Percentiles rank a stretch among this genome's conserved stretches.
These are phyloP conservation scores for Verticillium nonalfalfae DNA, from an alignment of 2,329 filamentous ascomycete genomes.

Conservation along the genomic window DNA sequence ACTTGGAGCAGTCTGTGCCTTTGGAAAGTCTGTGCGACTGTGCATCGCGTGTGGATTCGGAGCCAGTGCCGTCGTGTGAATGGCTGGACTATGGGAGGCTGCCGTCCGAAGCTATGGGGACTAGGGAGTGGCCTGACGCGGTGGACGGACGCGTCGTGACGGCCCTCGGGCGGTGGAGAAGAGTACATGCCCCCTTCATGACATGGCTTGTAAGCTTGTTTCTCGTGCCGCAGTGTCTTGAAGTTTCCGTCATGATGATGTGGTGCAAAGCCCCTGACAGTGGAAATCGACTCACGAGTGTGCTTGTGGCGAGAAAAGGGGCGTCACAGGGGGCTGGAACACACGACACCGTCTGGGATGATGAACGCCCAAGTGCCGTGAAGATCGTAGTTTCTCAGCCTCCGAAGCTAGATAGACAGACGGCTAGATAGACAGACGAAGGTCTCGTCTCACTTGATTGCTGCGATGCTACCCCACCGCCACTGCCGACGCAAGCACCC, in stretches of 20 bases:
- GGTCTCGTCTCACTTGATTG: not conserved
- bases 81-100: not conserved
- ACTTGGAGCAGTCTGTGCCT: not conserved
- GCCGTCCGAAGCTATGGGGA: not conserved
- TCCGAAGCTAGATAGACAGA: not conserved
- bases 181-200: not conserved
- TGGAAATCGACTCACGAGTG: not conserved
- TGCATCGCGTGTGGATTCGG: too few relatives aligned
- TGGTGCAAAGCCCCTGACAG: not conserved
- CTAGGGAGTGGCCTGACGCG: not conserved
- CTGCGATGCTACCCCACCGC: constrained; percentile 5
- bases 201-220: not conserved
- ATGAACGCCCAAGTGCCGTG: not conserved
- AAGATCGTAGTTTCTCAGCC: not conserved
- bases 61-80: not conserved
- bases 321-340: not conserved
- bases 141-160: constrained; percentile 1
- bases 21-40: too few relatives aligned
- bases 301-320: not conserved
- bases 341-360: not conserved
- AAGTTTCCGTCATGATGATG: not conserved
- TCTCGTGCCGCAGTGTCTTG: not conserved
- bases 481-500: not conserved
- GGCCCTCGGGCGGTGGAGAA: not conserved
- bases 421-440: not conserved